Evolutionary conservation across 2,329 filamentous ascomycete species (phyloP), one percentile per base, ranked within the genome.

Genomic region (Alternaria postmessia): DNA sequence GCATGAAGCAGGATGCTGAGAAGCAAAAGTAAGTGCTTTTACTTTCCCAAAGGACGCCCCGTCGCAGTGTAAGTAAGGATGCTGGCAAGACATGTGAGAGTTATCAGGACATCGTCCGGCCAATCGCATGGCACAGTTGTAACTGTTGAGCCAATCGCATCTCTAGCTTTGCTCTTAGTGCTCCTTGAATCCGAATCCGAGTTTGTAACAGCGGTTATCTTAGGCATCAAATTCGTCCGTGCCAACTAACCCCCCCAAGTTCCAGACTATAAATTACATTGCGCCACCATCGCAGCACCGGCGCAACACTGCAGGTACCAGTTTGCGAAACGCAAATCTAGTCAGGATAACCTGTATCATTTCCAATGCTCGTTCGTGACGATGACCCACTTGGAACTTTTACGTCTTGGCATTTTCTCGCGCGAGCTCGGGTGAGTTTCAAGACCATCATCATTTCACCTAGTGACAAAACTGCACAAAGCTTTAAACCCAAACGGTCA

Each of bases 1-100:
- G 88, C 2, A 92, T 92, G 90, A 87, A 89, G 79, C 82, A 84
- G 0, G 89, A 92, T 78, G 74, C 73, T 7, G 66, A 71, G 57
- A 76, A 75, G 61, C 60, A 64, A 38, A 76, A 74, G 70, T 77
- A 68, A 75, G 70, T 68, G 22, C 22, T 49, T 49, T 38, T 38
- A 32, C 46, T 32, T 30, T 30, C 39, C 42, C 32, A 44, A 54
- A 46, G 30, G 46, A 22, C 32, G 5, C 24, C 20, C 22, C 4
- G 32, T 49, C 20, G 22, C 22, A 49, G 46, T 12, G 46, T 24
- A 36, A 16, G 20, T 26, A 16, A n/a, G 30, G 14, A 38, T 49
- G 32, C 14, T 3, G 32, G 46, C 36, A 32, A 34, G 34, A 36
- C 46, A 38, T 49, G 32, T 49, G 20, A 22, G 20, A 38, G 26